Base-by-base conservation (phyloP, 1,284 basidiomycete species). In the Microbotryomycetes sp. region DNA sequence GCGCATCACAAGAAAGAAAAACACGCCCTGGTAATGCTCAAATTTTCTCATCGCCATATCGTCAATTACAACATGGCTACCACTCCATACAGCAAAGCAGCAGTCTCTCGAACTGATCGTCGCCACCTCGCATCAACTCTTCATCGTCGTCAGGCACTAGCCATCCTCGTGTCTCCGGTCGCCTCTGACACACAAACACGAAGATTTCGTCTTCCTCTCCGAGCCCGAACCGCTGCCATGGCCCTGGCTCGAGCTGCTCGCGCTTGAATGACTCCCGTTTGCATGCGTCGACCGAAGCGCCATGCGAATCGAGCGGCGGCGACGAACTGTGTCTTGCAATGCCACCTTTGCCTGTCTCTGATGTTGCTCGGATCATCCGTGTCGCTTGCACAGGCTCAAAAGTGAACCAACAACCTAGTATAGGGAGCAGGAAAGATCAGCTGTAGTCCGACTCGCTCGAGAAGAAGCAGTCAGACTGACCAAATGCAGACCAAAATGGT, bases 401-500 rank as follows among this genome's bases (percentile, higher is more conserved):
- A 7, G 79, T 74, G 76, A 91, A 92, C 88, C 88, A 92, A 1
- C 62, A 58, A 5, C 64, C 64, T 66, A 56, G 9, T n/a, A 15
- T 9, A 5, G 4, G 6, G 0, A 12, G 19, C 45, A 4, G 16
- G 47, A 16, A 29, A 6, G 7, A 7, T 22, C 16, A 19, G 50
- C 6, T 3, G 28, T 23, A 49, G 47, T 5, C 16, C 14, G 7
- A 49, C 2, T 12, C 3, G 15, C 15, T 12, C 28, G n/a, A 3
- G 31, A 6, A 26, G 29, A 22, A 1, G 26, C 28, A 30, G 2
- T 0, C 0, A 19, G 14, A 53, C 64, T 86, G 75, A 19, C 88
- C 88, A 66, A 92, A 87, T 0, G 85, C 85, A 14, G 80, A 78
- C 89, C 89, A 92, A 74, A 92, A 92, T 0, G 84, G 79, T 1